A percentile compares a stretch with the other conserved stretches of the same genome.
Conservation (phyloP, 768 basidiomycete genomes). For the Russula vinacea region DNA sequence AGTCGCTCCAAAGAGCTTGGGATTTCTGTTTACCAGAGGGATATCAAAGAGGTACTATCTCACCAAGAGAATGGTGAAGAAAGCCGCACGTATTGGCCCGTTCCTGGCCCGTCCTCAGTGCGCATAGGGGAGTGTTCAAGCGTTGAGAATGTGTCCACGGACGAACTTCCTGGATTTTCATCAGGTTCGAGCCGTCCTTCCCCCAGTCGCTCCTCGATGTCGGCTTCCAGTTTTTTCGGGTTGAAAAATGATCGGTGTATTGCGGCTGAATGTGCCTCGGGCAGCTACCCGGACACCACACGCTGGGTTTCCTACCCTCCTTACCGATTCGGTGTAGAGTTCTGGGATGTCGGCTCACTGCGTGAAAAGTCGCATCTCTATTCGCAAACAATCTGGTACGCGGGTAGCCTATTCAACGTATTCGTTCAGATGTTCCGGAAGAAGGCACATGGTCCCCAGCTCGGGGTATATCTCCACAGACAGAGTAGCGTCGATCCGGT, state of each 20-base stretch:
- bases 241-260: slow-evolving; percentile 48
- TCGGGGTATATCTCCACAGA: slow-evolving; percentile 87
- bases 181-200: slow-evolving; percentile 32
- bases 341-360: slow-evolving; percentile 79
- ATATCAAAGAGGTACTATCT: slow-evolving; percentile 43
- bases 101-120: slow-evolving; percentile 65
- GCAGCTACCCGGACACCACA: slow-evolving; percentile 44
- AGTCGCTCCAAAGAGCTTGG: slow-evolving; percentile 62
- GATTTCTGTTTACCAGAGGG: slow-evolving; percentile 51
- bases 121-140: slow-evolving; percentile 70
- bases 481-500: slow-evolving; percentile 79
- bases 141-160: slow-evolving; percentile 57
- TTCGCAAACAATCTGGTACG: slow-evolving; percentile 86
- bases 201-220: slow-evolving; percentile 33
- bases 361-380: slow-evolving; percentile 83
- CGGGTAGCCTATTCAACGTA: slow-evolving; percentile 82
- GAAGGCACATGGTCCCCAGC: slow-evolving; percentile 59
- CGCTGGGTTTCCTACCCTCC: slow-evolving; percentile 75
- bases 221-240: slow-evolving; percentile 64
- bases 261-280: slow-evolving; percentile 42
- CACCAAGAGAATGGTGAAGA: slow-evolving; percentile 30
- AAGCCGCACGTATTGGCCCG: slow-evolving; percentile 53
- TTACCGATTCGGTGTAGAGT: slow-evolving; percentile 83
- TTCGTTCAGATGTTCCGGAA: slow-evolving; percentile 87
- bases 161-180: slow-evolving; percentile 55